These are phyloP conservation scores for Nepenthes alata DNA, from an alignment of 179 eudicot genomes.

Conservation along the genomic window DNA sequence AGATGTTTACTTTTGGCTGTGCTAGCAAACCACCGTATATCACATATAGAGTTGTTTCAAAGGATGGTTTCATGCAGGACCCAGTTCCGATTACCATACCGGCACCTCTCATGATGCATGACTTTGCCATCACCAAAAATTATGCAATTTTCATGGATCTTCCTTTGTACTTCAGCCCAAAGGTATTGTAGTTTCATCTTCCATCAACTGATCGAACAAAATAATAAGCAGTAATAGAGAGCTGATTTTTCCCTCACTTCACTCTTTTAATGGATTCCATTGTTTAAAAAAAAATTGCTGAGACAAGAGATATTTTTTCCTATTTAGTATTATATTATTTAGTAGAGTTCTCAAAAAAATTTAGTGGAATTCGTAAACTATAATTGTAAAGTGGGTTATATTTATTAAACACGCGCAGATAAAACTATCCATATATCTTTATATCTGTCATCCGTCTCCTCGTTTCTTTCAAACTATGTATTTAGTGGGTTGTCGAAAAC, in stretches of 20 bases:
- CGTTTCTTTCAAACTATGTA: no score
- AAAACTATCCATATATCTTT: no score
- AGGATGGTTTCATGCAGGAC: slow-evolving; percentile 81
- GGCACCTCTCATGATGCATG: slow-evolving; percentile 85
- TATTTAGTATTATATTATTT: neutral
- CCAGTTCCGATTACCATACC: slow-evolving; percentile 87
- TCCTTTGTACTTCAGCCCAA: slow-evolving; percentile 70
- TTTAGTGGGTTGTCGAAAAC: no score
- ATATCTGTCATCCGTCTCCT: no score
- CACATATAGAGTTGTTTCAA: slow-evolving; percentile 81
- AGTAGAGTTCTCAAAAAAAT: no score
- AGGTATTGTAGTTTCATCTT: slow-evolving; percentile 31
- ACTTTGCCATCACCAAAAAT: slow-evolving; percentile 90
- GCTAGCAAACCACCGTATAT: slow-evolving; percentile 56
- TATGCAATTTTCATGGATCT: slow-evolving; percentile 93
- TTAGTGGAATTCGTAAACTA: no score
- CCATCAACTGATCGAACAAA: neutral
- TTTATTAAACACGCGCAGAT: no score
- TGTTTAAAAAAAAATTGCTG: no score
- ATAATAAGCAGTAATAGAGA: no score
- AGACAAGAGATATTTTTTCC: neutral
- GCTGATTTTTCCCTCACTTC: no score
- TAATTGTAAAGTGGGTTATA: no score
- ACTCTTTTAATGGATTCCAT: no score
- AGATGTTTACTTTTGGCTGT: slow-evolving; percentile 93